These are phyloP conservation scores for Candida vartiovaarae DNA, from an alignment of 805 yeast genomes.

Conservation along the genomic window DNA sequence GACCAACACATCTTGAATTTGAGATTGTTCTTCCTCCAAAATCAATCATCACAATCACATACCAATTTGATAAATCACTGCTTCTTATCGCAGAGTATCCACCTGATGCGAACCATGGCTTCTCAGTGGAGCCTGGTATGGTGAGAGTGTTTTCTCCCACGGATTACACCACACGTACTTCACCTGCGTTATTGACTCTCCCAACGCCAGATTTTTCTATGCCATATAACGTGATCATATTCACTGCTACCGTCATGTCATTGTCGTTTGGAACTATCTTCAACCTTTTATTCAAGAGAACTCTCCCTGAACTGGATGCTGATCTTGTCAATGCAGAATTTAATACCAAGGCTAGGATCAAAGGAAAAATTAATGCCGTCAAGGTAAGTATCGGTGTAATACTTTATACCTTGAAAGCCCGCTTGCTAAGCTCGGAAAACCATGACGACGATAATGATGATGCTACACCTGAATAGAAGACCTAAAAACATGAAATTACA, in stretches of 20 bases:
- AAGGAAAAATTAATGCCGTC: not conserved
- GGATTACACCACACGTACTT: conserved; percentile 59
- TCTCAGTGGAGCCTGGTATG: conserved; percentile 88
- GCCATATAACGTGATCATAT: conserved; percentile 96
- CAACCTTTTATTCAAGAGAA: conserved; percentile 66
- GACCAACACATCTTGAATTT: conserved; percentile 81
- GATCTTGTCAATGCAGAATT: conserved; percentile 14
- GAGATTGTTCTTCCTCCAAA: conserved; percentile 56
- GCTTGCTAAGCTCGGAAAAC: no score
- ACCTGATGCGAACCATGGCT: conserved; percentile 99
- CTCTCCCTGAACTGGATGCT: conserved; percentile 65
- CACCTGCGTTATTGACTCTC: conserved; percentile 76
- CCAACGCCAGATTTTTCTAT: conserved; percentile 98
- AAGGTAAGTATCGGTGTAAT: not conserved
- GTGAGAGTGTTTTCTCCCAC: conserved; percentile 44
- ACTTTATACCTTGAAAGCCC: no score
- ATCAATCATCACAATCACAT: conserved; percentile 53
- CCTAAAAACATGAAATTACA: not conserved
- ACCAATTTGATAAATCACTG: conserved; percentile 82
- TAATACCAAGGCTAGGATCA: conserved; percentile 12
- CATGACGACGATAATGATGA: not conserved
- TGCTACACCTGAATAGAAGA: not conserved
- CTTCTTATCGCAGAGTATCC: conserved; percentile 87
- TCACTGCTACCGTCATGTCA: conserved; percentile 91
- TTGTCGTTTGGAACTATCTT: conserved; percentile 82